Base-by-base conservation (phyloP, 495 filamentous ascomycete species). In the Hyphodiscus hymeniophilus region DNA sequence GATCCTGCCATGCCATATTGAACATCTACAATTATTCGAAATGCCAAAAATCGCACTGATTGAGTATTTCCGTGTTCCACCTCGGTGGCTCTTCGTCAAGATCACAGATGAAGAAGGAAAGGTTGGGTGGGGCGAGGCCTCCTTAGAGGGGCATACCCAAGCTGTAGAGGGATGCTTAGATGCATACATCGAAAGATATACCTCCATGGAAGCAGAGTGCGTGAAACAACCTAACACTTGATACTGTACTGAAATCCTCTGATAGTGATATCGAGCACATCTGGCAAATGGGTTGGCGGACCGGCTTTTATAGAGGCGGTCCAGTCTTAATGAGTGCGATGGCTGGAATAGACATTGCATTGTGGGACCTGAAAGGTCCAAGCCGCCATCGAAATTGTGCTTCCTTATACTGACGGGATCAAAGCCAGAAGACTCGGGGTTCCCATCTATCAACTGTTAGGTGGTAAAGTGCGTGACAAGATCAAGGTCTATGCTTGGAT, bases 401-500 rank as follows among this genome's bases (percentile, higher is more conserved):
- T 32, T 23, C 22, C 38, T 22, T 41, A 10, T 12, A 38, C 15
- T 17, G 17, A 26, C 41, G 4, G 24, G 13, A 8, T 3, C 21
- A 42, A 43, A 72, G 71, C 66, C 7, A 61, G 68, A 32, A 77
- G 66, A 50, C 64, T 90, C 16, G 73, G 75, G 10, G 81, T 89
- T 1, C 85, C 86, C 1, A 72, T 91, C 21, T 80, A 84, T 54
- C 77, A 87, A 54, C 66, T 91, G 11, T 66, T 91, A 2, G 86
- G 86, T 12, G 86, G 86, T 15, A 85, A 85, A 55, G 81, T 90
- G 31, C 71, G 86, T 23, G 66, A 83, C 56, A 86, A 82, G 60
- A 62, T 88, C 22, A 77, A 76, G 51, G 86, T 91, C 3, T 91
- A 91, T 59, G 79, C 82, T n/a, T 91, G 86, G 86, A 88, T 91